These are phyloP conservation scores for Backusella mclennaniae DNA, from an alignment of 192 early-diverging fungal genomes.

Conservation along the genomic window DNA sequence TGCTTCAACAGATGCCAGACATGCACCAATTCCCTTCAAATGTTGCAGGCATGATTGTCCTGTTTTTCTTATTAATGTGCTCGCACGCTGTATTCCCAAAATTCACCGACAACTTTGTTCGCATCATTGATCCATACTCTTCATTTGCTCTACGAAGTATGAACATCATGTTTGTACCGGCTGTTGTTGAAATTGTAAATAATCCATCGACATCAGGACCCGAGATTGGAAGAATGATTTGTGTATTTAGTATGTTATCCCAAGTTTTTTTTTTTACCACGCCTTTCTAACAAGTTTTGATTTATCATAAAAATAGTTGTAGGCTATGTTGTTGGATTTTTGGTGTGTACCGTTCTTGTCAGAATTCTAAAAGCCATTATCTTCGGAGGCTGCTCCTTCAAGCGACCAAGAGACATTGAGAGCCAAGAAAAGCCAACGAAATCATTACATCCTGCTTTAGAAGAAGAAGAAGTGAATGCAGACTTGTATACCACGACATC, in stretches of 20 bases:
- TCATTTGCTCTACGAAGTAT: slow-evolving; percentile 13
- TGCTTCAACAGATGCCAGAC: slow-evolving; percentile 12
- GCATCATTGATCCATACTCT: slow-evolving; percentile 2
- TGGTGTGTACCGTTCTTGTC: background rate
- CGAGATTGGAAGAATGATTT: slow-evolving; percentile 1
- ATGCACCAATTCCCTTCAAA: slow-evolving; percentile 10
- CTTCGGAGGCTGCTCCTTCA: background rate
- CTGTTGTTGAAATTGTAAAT: slow-evolving; percentile 11
- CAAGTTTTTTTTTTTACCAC: background rate
- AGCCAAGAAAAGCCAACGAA: background rate
- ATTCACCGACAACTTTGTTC: background rate
- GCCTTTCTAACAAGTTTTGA: background rate
- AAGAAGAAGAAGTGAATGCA: background rate
- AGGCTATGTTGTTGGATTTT: slow-evolving; percentile 2
- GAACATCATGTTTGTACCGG: slow-evolving; percentile 23
- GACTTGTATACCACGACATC: background rate
- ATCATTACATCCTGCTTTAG: background rate
- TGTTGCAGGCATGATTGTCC: slow-evolving; percentile 11
- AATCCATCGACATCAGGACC: background rate
- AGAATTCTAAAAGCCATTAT: background rate
- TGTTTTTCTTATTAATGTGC: slow-evolving; percentile 1
- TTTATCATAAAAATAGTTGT: slow-evolving; percentile 6
- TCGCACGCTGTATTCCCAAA: background rate
- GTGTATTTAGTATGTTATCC: background rate
- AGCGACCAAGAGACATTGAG: background rate